A percentile compares a stretch with the other conserved stretches of the same genome.
Evolutionary conservation across 768 basidiomycete species (phyloP).

Genomic region (Tulasnella sp.): DNA sequence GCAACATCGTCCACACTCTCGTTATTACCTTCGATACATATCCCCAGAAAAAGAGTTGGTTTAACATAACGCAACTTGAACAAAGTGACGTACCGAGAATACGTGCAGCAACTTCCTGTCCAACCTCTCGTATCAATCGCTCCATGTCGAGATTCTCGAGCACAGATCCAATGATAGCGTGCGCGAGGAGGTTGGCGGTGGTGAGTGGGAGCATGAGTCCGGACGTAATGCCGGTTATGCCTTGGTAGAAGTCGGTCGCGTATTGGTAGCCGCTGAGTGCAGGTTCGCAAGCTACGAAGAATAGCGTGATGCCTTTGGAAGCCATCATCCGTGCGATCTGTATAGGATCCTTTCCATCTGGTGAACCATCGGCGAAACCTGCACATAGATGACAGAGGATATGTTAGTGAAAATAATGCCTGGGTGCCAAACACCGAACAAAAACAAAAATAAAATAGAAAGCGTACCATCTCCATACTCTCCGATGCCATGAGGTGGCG

Average conservation of each 20-base stretch:
- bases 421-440: no score
- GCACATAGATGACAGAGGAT: not conserved
- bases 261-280: constrained; percentile 91
- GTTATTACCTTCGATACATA: constrained; percentile 31
- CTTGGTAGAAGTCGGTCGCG: constrained; percentile 91
- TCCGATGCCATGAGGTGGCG: constrained; percentile 94
- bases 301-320: constrained; percentile 83
- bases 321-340: constrained; percentile 86
- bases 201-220: constrained; percentile 94
- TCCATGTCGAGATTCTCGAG: constrained; percentile 99
- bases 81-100: constrained; percentile 59
- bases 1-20: constrained; percentile 97
- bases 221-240: constrained; percentile 83
- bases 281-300: constrained; percentile 98
- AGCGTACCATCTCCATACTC: constrained; percentile 87
- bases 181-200: constrained; percentile 86
- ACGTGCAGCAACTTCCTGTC: constrained; percentile 82
- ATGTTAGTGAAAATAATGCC: not conserved
- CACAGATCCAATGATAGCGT: constrained; percentile 93
- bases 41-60: not conserved
- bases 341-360: constrained; percentile 78
- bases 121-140: constrained; percentile 87
- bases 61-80: not conserved
- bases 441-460: not conserved
- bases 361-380: constrained; percentile 92